Evolutionary conservation across 140 eudicot species (phyloP).

Genomic region (Cichorium intybus): DNA sequence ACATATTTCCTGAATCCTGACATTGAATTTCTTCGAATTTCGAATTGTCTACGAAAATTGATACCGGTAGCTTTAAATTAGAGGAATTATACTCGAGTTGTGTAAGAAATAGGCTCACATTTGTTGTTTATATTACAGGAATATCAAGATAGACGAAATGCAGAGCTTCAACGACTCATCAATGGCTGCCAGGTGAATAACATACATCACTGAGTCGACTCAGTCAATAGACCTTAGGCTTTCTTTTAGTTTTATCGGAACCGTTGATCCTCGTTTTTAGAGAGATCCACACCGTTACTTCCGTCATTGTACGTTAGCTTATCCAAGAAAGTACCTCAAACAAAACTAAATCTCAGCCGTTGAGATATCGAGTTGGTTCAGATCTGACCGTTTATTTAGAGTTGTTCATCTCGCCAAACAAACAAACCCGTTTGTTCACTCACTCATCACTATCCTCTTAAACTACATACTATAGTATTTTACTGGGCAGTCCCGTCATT

Average conservation of each 20-base stretch:
- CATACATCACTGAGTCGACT: conserved; percentile 28
- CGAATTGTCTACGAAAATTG: not conserved
- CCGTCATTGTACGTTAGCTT: not conserved
- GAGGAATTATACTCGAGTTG: not conserved
- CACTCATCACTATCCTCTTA: not conserved
- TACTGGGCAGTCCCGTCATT: conserved; percentile 33
- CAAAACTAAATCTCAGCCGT: conserved; percentile 31
- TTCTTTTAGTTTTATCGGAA: not conserved
- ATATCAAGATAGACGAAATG: conserved; percentile 23
- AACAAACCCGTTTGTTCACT: not conserved
- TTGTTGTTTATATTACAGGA: conserved; percentile 30
- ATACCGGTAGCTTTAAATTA: not conserved
- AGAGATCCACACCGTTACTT: conserved; percentile 23
- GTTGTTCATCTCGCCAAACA: conserved; percentile 1
- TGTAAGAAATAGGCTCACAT: not conserved
- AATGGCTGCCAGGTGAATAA: conserved; percentile 48
- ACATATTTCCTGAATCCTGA: not conserved
- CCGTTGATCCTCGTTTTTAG: conserved; percentile 12
- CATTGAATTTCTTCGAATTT: not conserved
- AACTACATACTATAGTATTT: not conserved
- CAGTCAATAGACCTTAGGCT: conserved; percentile 1
- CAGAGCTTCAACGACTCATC: conserved; percentile 52
- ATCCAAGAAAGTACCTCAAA: not conserved
- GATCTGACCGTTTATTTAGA: conserved; percentile 32
- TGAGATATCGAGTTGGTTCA: conserved; percentile 17